These are phyloP conservation scores for Phytophthora europaea DNA, from an alignment of 352 stramenopile genomes.

Conservation along the genomic window DNA sequence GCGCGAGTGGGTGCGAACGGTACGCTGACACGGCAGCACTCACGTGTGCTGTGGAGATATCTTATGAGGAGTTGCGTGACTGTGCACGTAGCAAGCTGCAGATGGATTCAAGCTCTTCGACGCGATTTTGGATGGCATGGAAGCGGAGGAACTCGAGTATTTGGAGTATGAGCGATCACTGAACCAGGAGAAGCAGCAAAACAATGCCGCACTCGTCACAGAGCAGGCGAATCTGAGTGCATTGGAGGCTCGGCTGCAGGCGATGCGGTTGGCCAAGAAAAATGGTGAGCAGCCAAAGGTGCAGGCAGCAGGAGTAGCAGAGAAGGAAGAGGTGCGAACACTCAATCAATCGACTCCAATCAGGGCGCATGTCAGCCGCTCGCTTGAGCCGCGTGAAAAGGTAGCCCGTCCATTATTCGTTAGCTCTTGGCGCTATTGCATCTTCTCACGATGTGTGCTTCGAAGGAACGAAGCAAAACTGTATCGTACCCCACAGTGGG, in stretches of 20 bases:
- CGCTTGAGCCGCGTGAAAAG: conserved; percentile 34
- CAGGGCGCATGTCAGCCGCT: conserved; percentile 7
- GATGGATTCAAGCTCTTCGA: conserved; percentile 76
- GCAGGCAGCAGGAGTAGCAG: conserved; percentile 9
- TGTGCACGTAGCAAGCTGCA: conserved; percentile 64
- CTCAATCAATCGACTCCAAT: conserved; percentile 6
- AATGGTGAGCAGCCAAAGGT: conserved; percentile 29
- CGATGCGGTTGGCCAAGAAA: conserved; percentile 58
- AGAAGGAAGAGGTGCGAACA: conserved; percentile 23
- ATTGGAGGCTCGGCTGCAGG: conserved; percentile 63
- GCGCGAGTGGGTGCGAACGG: conserved; percentile 69
- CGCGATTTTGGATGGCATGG: conserved; percentile 84
- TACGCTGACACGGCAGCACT: conserved; percentile 29
- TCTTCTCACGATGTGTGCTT: conserved; percentile 3
- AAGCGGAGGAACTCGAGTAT: conserved; percentile 69
- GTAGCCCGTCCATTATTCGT: conserved; percentile 10
- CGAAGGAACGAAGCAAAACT: conserved; percentile 41
- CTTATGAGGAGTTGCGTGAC: conserved; percentile 4
- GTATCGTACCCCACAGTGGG: conserved; percentile 67
- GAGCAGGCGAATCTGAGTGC: conserved; percentile 34
- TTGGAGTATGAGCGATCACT: conserved; percentile 65
- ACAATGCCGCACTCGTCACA: conserved; percentile 10
- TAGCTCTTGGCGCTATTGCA: not conserved
- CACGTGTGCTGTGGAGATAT: not conserved
- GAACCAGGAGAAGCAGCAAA: conserved; percentile 35